Percentiles rank a stretch among this genome's conserved stretches.
Evolutionary conservation across 306 rosid genomes (phyloP).

Genomic region (Ormosia emarginata): DNA sequence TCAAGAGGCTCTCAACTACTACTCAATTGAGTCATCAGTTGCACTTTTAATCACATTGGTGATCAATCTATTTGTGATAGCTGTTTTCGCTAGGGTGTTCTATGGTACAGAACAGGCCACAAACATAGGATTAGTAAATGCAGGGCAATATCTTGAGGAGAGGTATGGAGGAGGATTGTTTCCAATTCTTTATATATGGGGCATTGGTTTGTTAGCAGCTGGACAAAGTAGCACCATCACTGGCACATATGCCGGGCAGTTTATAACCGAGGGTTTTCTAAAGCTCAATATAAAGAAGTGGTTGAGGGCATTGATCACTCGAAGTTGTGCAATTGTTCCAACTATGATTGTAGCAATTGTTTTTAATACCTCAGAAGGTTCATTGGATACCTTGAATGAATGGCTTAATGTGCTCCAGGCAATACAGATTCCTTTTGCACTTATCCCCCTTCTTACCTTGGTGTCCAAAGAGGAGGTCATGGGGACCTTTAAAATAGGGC

Average conservation of each 20-base stretch:
- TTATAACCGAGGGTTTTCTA: slow-evolving; percentile 64
- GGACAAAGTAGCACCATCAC: slow-evolving; percentile 77
- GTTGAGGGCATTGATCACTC: slow-evolving; percentile 70
- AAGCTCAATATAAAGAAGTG: slow-evolving; percentile 64
- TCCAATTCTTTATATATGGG: slow-evolving; percentile 75
- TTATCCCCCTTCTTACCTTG: slow-evolving; percentile 75
- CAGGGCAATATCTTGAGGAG: slow-evolving; percentile 65
- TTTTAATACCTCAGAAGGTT: slow-evolving; percentile 64
- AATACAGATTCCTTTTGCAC: slow-evolving; percentile 73
- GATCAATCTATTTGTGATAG: slow-evolving; percentile 60
- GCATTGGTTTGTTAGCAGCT: slow-evolving; percentile 69
- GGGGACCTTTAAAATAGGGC: slow-evolving; percentile 69
- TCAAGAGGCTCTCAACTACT: slow-evolving; percentile 65
- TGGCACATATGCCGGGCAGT: slow-evolving; percentile 65
- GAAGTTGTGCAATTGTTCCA: slow-evolving; percentile 74
- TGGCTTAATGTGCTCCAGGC: slow-evolving; percentile 76
- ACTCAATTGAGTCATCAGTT: slow-evolving; percentile 60
- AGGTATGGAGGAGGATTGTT: slow-evolving; percentile 63
- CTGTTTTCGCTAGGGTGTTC: slow-evolving; percentile 66
- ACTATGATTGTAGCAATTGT: slow-evolving; percentile 62
- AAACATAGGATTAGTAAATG: slow-evolving; percentile 59
- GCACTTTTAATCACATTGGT: slow-evolving; percentile 57
- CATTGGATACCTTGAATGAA: slow-evolving; percentile 66
- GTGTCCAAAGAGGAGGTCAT: slow-evolving; percentile 72
- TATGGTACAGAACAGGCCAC: slow-evolving; percentile 56